phyloP scores from a whole-genome alignment of 495 filamentous ascomycete species.

The Staphylotrichum tortipilum region DNA sequence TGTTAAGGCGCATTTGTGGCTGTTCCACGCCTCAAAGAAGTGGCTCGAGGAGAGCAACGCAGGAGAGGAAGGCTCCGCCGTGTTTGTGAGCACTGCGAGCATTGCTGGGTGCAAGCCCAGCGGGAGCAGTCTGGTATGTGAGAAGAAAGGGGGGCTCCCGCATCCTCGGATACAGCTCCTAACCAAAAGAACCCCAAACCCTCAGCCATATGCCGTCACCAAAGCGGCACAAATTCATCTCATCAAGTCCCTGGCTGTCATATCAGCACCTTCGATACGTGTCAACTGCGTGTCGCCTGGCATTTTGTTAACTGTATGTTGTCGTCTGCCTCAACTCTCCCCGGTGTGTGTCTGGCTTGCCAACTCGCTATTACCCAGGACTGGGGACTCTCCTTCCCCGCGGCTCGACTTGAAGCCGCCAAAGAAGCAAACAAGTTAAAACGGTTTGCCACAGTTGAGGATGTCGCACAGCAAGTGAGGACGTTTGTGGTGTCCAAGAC shows the following conservation, averaged over 20 bases:
- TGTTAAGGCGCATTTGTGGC: not conserved
- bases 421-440: not conserved
- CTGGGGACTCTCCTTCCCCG: not conserved
- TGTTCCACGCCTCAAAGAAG: not conserved
- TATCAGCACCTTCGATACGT: not conserved
- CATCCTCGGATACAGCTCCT: not conserved
- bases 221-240: not conserved
- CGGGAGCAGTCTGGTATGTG: not conserved
- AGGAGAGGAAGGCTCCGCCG: not conserved
- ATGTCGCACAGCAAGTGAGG: not conserved
- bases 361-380: not conserved
- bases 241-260: not conserved
- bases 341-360: too few species aligned
- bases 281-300: not conserved
- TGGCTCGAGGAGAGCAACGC: not conserved
- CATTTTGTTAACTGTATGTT: not conserved
- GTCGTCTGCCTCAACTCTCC: too few species aligned
- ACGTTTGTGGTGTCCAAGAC: not conserved
- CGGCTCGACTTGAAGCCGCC: not conserved
- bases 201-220: not conserved
- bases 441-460: not conserved
- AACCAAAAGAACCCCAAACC: not conserved
- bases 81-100: not conserved
- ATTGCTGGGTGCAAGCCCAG: not conserved
- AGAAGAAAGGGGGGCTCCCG: too few species aligned